phyloP scores from a whole-genome alignment of 169 alveolate genomes.

The Miamiensis avidus region DNA sequence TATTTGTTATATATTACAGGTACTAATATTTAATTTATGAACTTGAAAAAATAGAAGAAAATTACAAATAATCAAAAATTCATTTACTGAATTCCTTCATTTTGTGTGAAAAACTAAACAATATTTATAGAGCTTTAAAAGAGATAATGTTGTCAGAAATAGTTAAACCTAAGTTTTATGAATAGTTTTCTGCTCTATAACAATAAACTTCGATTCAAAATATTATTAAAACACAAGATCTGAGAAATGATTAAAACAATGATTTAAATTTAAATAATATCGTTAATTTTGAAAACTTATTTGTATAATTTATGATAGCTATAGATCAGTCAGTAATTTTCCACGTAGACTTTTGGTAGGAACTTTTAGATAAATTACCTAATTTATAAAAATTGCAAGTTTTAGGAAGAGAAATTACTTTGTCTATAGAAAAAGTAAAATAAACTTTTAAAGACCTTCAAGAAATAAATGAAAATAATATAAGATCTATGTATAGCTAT shows the following conservation, averaged over 20 bases:
- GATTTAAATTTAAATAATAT: neutral
- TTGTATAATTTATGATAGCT: neutral
- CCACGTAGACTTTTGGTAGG: neutral
- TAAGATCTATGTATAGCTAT: neutral
- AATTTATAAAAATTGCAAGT: too few relatives aligned
- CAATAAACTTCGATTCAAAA: neutral
- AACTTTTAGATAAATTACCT: neutral
- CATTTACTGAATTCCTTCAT: neutral
- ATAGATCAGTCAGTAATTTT: neutral
- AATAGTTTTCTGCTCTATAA: neutral
- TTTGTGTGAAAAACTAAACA: neutral
- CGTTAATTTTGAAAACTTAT: neutral
- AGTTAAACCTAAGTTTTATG: neutral
- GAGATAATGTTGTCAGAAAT: neutral
- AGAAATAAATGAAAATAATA: neutral
- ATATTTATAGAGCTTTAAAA: neutral
- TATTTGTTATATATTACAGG: neutral
- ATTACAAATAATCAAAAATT: too few relatives aligned
- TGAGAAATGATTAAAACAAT: neutral
- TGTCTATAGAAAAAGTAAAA: neutral
- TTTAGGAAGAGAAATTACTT: neutral
- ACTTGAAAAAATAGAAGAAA: neutral
- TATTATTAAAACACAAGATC: neutral
- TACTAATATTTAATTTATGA: too few relatives aligned
- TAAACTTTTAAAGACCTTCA: too few relatives aligned